Conservation (phyloP, 768 basidiomycete genomes). For the Obba rivulosa region DNA sequence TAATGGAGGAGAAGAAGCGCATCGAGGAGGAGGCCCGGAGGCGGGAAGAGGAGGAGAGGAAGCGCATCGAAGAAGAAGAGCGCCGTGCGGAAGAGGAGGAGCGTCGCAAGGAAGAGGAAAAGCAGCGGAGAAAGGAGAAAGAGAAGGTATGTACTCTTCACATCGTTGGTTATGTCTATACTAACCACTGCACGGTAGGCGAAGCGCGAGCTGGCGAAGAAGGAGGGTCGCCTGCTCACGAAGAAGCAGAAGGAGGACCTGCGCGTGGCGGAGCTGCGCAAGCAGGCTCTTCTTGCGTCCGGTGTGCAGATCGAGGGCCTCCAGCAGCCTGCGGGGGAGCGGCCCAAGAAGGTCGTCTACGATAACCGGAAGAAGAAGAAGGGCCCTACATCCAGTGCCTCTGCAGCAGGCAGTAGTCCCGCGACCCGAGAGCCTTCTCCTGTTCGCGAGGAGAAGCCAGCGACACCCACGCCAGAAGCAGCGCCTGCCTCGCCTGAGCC, state of each 20-base stretch:
- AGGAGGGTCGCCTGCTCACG: constrained; percentile 92
- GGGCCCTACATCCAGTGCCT: constrained; percentile 3
- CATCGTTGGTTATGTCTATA: constrained; percentile 1
- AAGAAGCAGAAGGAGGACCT: constrained; percentile 96
- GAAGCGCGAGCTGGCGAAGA: constrained; percentile 85
- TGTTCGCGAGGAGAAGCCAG: constrained; percentile 16
- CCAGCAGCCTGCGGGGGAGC: constrained; percentile 46
- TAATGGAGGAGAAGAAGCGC: constrained; percentile 90
- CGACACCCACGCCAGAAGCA: constrained; percentile 28
- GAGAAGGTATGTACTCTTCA: constrained; percentile 55
- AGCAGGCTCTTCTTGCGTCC: constrained; percentile 83
- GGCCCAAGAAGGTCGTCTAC: constrained; percentile 75
- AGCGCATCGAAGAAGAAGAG: constrained; percentile 88
- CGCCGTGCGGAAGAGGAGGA: constrained; percentile 72
- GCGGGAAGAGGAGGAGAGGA: constrained; percentile 71
- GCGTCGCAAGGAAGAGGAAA: constrained; percentile 74
- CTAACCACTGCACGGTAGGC: constrained; percentile 41
- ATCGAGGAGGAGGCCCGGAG: constrained; percentile 78
- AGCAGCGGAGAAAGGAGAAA: constrained; percentile 79
- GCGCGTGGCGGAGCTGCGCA: constrained; percentile 85
- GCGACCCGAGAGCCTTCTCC: constrained; percentile 22
- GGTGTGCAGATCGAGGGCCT: constrained; percentile 90
- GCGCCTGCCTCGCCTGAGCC: constrained; percentile 19
- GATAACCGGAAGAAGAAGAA: constrained; percentile 77
- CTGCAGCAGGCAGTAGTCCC: constrained; percentile 15